Conservation (phyloP, 1,284 basidiomycete genomes). For the Ustilago trichophora region DNA sequence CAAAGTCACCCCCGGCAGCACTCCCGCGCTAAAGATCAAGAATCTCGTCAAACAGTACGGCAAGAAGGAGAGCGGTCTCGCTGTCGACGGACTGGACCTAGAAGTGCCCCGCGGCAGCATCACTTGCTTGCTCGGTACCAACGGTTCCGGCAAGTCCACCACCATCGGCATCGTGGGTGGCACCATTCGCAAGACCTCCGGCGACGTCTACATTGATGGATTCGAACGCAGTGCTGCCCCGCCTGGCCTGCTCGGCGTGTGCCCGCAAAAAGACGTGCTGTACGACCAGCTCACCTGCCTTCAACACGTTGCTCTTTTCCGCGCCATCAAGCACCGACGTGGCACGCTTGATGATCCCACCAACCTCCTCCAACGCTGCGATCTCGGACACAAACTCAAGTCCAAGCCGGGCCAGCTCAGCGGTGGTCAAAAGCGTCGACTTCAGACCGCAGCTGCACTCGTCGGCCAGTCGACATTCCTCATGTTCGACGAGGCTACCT, state of each 20-base stretch:
- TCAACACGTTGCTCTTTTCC: constrained; percentile 79
- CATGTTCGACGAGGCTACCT: constrained; percentile 78
- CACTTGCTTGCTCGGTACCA: constrained; percentile 75
- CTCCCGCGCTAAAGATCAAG: constrained; percentile 32
- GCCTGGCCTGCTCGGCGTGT: constrained; percentile 76
- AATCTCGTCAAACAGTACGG: constrained; percentile 37
- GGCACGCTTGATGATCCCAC: constrained; percentile 60
- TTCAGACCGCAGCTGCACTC: constrained; percentile 80
- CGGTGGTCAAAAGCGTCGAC: constrained; percentile 82
- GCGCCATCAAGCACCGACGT: constrained; percentile 76
- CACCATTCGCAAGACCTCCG: constrained; percentile 71
- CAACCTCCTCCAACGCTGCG: constrained; percentile 69
- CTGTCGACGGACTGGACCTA: constrained; percentile 71
- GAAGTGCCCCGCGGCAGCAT: constrained; percentile 75
- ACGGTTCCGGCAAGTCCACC: constrained; percentile 81
- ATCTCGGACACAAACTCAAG: constrained; percentile 75
- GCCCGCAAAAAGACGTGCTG: constrained; percentile 83
- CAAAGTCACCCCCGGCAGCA: constrained; percentile 8
- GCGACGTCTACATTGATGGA: constrained; percentile 74
- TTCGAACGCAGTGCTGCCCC: constrained; percentile 63
- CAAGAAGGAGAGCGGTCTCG: constrained; percentile 42
- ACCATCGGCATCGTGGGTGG: constrained; percentile 75
- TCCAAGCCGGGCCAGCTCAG: constrained; percentile 75
- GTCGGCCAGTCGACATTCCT: constrained; percentile 79
- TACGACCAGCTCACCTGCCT: constrained; percentile 79